These are phyloP conservation scores for Nakaseomyces bracarensis DNA, from an alignment of 1,139 yeast genomes.

Conservation along the genomic window DNA sequence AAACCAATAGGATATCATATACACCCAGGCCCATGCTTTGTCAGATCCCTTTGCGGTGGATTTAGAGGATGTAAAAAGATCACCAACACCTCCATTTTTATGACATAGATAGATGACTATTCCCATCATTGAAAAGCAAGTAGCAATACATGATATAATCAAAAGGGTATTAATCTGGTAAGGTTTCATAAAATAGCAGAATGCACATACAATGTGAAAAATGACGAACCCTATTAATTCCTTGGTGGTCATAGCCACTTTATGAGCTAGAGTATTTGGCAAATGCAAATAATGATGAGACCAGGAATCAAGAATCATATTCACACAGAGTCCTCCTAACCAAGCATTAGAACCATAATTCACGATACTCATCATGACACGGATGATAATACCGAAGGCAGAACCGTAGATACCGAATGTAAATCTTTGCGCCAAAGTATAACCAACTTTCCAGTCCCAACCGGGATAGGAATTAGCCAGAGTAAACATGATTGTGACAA, in stretches of 20 bases:
- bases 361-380: constrained; percentile 37
- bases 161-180: constrained; percentile 35
- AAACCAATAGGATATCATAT: constrained; percentile 38
- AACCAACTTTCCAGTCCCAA: constrained; percentile 40
- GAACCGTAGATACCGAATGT: constrained; percentile 41
- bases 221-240: constrained; percentile 38
- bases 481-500: constrained; percentile 36
- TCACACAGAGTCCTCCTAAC: constrained; percentile 37
- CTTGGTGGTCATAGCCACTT: constrained; percentile 36
- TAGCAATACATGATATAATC: constrained; percentile 34
- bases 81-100: constrained; percentile 37
- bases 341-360: constrained; percentile 39
- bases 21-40: constrained; percentile 38
- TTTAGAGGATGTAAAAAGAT: constrained; percentile 29
- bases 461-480: constrained; percentile 40
- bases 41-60: constrained; percentile 30
- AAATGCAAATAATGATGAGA: constrained; percentile 32
- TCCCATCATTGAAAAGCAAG: constrained; percentile 39
- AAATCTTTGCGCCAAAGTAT: constrained; percentile 39
- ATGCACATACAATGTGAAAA: constrained; percentile 36
- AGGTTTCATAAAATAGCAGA: constrained; percentile 35
- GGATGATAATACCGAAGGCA: constrained; percentile 36
- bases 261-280: constrained; percentile 32
- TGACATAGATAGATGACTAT: constrained; percentile 34
- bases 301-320: constrained; percentile 34